phyloP scores from a whole-genome alignment of 2,329 filamentous ascomycete species.

The Penicillium sclerotigenum region DNA sequence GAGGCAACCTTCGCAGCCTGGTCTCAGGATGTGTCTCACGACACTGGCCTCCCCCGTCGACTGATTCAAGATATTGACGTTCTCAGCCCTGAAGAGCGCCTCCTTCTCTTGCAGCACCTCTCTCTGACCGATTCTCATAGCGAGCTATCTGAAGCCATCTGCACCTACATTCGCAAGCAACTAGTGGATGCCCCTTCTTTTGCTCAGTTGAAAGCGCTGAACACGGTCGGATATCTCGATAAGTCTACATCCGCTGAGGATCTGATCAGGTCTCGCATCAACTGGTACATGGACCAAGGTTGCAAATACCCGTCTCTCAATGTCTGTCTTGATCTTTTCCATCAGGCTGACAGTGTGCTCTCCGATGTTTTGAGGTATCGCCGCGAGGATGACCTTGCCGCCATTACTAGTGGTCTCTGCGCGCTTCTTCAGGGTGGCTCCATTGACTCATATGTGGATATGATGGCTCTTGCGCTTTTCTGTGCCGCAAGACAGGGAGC shows the following conservation, averaged over 20 bases:
- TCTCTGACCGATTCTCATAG: constrained; percentile 30
- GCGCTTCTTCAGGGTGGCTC: constrained; percentile 29
- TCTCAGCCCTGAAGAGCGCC: constrained; percentile 43
- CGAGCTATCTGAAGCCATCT: constrained; percentile 30
- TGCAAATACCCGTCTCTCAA: constrained; percentile 35
- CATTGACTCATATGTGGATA: constrained; percentile 51
- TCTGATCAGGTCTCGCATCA: constrained; percentile 40
- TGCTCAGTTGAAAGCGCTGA: constrained; percentile 40
- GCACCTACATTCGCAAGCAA: constrained; percentile 32
- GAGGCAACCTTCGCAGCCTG: constrained; percentile 40
- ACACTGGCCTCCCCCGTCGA: constrained; percentile 36
- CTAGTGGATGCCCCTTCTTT: constrained; percentile 41
- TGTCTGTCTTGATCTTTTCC: constrained; percentile 39
- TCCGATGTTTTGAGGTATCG: constrained; percentile 28
- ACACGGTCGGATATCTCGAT: constrained; percentile 42
- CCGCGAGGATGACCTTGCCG: constrained; percentile 36
- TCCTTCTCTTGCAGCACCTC: constrained; percentile 41
- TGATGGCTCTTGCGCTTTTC: constrained; percentile 57
- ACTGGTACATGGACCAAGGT: constrained; percentile 43
- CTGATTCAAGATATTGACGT: constrained; percentile 43
- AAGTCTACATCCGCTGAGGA: constrained; percentile 36
- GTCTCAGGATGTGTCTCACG: constrained; percentile 30
- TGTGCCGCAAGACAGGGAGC: constrained; percentile 55
- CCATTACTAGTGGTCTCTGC: constrained; percentile 39
- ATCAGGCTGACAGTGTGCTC: constrained; percentile 34